Conservation (phyloP, 805 yeast genomes). For the Teunomyces gatunensis region DNA sequence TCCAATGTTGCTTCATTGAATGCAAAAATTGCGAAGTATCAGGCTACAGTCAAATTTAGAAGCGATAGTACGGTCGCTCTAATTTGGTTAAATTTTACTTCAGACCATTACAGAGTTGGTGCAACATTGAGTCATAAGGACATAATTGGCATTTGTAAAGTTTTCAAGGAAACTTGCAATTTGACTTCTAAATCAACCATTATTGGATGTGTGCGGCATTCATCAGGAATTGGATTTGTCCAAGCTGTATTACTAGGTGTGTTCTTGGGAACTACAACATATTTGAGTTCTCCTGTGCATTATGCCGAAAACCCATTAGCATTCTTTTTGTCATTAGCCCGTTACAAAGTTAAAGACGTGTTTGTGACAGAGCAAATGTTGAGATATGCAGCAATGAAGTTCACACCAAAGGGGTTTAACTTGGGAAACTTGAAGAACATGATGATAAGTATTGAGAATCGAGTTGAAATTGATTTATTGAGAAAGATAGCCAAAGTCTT, state of each 20-base stretch:
- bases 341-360: slow-evolving; percentile 80
- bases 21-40: slow-evolving; percentile 42
- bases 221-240: slow-evolving; percentile 82
- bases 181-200: slow-evolving; percentile 69
- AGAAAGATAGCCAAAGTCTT: slow-evolving; percentile 60
- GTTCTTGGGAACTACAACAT: slow-evolving; percentile 83
- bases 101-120: slow-evolving; percentile 68
- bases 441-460: slow-evolving; percentile 74
- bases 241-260: slow-evolving; percentile 83
- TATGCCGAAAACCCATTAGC: slow-evolving; percentile 71
- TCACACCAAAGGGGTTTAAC: slow-evolving; percentile 59
- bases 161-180: slow-evolving; percentile 88
- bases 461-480: slow-evolving; percentile 66
- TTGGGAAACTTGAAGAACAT: slow-evolving; percentile 70
- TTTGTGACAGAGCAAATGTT: slow-evolving; percentile 84
- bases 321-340: slow-evolving; percentile 66
- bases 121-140: slow-evolving; percentile 57
- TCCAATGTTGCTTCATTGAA: slow-evolving; percentile 40
- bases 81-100: slow-evolving; percentile 67
- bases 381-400: slow-evolving; percentile 61
- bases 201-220: slow-evolving; percentile 83
- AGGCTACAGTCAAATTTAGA: slow-evolving; percentile 37
- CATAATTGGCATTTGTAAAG: slow-evolving; percentile 77
- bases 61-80: slow-evolving; percentile 48
- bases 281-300: slow-evolving; percentile 72